Evolutionary conservation across 1,139 yeast genomes (phyloP), one percentile per base, ranked within the genome.

Genomic region (Pichia cactophila): DNA sequence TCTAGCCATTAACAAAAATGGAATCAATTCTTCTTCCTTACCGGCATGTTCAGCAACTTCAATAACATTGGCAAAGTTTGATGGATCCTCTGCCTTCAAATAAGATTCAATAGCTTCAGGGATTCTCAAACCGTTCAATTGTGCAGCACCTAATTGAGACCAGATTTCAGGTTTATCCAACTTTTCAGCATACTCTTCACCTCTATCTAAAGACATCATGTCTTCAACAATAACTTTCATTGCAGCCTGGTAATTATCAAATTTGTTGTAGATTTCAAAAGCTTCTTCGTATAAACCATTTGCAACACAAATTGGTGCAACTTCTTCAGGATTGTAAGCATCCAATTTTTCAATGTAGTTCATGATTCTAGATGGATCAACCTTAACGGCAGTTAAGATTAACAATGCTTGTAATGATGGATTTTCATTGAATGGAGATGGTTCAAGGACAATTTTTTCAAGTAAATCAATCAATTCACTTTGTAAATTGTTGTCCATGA

Each of bases 1-100:
- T 71, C 98, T 84, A n/a, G 98, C 97, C 96, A 90, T 88, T 57
- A 80, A 77, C 70, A 92, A 78, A 71, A 80, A 92, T 58, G 87
- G 81, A 60, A 92, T 75, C 59, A 94, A 81, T 67, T 92, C 98
- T 63, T 90, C 97, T 66, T 83, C 95, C 67, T 90, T 92, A 56
- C 96, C 97, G 41, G 96, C 96, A 63, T 87, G 94, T 63, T 89
- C 94, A 49, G 98, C 83, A 64, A 90, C 86, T 61, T 92, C 97
- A 70, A 94, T 90, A 47, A 92, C 97, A 62, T 86, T 90, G 52
- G 83, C 89, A 64, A 77, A 92, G 72, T 92, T 89, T 54, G 86
- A 80, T 49, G 97, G 95, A 66, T 92, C 96, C 62, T 84, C 80
- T 40, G 97, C 96, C 64, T 81, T 86, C 62, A 90, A 86, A 61